Percentiles rank a stretch among this genome's conserved stretches.
Evolutionary conservation across 305 asterid genomes (phyloP).

Genomic region (Solanum hybrid): DNA sequence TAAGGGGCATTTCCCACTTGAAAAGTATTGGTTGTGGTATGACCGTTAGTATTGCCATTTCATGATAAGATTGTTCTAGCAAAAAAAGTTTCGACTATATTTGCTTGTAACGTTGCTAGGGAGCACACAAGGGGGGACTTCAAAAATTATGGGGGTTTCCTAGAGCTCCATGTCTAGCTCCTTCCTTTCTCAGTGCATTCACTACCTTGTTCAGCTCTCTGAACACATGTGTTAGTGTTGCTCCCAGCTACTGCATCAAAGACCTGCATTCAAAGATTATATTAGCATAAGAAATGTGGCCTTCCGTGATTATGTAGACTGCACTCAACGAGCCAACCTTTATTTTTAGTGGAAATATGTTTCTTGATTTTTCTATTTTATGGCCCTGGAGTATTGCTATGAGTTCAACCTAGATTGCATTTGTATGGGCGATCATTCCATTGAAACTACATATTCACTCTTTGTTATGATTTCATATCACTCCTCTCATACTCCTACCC

Average conservation of each 20-base stretch:
- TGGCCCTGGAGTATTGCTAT: background rate
- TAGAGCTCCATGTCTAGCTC: background rate
- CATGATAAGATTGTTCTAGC: background rate
- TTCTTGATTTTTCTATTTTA: background rate
- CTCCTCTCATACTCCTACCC: background rate
- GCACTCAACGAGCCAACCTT: background rate
- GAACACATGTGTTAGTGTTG: background rate
- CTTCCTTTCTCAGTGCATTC: background rate
- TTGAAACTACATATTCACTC: background rate
- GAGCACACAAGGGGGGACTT: background rate
- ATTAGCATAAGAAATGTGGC: background rate
- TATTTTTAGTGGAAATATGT: background rate
- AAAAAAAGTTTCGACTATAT: too few species aligned
- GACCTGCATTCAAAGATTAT: background rate
- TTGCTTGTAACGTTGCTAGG: background rate
- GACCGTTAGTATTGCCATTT: background rate
- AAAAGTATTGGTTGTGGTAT: background rate
- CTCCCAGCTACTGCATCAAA: background rate
- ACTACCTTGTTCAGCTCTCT: background rate
- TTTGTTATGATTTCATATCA: background rate
- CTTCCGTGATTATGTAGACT: background rate
- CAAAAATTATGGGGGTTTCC: background rate
- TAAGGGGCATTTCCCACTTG: background rate
- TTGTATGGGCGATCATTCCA: background rate
- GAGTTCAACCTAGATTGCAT: background rate